Base-by-base conservation (phyloP, 2,329 filamentous ascomycete genomes). In the Zopfia rhizophila region DNA sequence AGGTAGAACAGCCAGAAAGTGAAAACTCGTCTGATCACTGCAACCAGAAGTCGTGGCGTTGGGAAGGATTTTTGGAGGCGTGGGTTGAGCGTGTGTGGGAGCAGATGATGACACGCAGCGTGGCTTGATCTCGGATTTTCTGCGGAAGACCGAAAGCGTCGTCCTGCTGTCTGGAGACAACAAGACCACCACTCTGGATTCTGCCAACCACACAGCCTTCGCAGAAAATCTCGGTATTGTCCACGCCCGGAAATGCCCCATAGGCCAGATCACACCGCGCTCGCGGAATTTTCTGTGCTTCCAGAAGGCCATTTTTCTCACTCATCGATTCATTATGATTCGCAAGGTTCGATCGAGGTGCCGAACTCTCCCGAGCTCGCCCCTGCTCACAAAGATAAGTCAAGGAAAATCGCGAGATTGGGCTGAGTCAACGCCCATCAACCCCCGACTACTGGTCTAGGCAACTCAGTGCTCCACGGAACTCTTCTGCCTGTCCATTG, bases 391-490 rank as follows among this genome's bases (percentile, higher is more conserved):
- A 12, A 25, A 8, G 24, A 12, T 16, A 17, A 36, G 37, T 17
- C 14, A 36, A 17, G 8, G 39, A 29, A 45, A 48, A 39, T 19
- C 22, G 25, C 39, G 39, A 51, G 31, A 48, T 55, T 52, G 43
- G 55, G 58, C 62, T 64, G 59, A 63, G 59, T 63, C 60, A 61
- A 56, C 35, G 52, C 30, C n/a, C 33, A 50, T 48, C 51, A n/a
- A n/a, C 38, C 51, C 31, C 38, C 38, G 32, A 25, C 33, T 29
- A 44, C 42, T 16, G 37, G 22, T 13, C 38, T 11, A 37, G 16
- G 23, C 32, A 38, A 27, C 27, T 32, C 14, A 3, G 17, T 8
- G 22, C n/a, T n/a, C n/a, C n/a, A n/a, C n/a, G n/a, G 8, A n/a
- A 27, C 40, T 23, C 13, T 43, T 16, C 39, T 19, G 11, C 38